phyloP scores from a whole-genome alignment of 2,329 filamentous ascomycete species.

The Ophiostoma pallidulum region DNA sequence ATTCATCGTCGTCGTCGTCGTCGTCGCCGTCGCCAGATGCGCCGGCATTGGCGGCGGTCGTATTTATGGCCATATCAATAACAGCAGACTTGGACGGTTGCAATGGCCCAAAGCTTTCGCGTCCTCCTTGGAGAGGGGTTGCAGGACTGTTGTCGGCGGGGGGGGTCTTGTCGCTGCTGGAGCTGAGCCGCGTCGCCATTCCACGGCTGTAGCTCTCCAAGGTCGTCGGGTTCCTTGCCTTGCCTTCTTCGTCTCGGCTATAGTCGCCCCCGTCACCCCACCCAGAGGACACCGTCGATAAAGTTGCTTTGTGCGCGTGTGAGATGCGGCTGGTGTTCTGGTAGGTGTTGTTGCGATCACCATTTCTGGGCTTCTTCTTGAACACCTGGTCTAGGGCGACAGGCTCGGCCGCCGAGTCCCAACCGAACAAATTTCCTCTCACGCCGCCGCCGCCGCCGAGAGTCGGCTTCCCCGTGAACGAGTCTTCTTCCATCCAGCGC shows the following conservation, averaged over 20 bases:
- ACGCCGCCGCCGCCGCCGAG: conserved; percentile 29
- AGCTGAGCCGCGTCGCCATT: too few relatives aligned
- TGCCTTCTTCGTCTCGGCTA: neutral
- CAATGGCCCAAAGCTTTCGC: too few relatives aligned
- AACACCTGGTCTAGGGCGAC: conserved; percentile 40
- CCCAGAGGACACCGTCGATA: neutral
- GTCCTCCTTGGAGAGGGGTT: too few relatives aligned
- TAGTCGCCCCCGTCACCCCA: neutral
- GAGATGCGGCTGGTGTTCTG: neutral
- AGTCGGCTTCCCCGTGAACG: conserved; percentile 41
- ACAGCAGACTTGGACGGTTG: too few relatives aligned
- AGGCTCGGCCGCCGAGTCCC: conserved; percentile 45
- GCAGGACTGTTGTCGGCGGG: too few relatives aligned
- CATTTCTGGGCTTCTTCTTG: conserved; percentile 25
- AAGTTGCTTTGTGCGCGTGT: neutral
- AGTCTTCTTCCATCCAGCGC: conserved; percentile 58
- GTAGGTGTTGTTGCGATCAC: neutral
- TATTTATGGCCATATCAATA: neutral
- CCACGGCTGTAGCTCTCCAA: too few relatives aligned
- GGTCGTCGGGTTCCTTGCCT: neutral
- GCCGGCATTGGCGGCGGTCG: neutral
- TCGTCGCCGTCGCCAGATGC: conserved; percentile 7
- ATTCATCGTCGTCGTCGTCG: conserved; percentile 45
- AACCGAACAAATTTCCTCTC: conserved; percentile 48
- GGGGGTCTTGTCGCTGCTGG: too few relatives aligned